These are phyloP conservation scores for Chlamydomonas schloesseri DNA, from an alignment of 139 green algal species.

Conservation along the genomic window DNA sequence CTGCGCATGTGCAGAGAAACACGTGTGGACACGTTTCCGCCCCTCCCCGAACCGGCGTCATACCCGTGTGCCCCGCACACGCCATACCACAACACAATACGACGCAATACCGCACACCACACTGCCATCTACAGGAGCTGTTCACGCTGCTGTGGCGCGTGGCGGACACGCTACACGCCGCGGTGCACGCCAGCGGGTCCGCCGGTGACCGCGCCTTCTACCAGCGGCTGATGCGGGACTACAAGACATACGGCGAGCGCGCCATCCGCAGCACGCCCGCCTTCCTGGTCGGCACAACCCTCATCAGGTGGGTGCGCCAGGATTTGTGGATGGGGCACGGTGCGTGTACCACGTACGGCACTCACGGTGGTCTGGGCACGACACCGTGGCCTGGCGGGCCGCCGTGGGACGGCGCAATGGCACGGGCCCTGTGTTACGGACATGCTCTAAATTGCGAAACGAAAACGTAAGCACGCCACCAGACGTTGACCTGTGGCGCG, in stretches of 20 bases:
- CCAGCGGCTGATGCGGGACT: background rate
- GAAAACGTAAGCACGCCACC: no score
- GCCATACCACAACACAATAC: no score
- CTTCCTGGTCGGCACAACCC: background rate
- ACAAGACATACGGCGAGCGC: background rate
- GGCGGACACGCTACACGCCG: background rate
- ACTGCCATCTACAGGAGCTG: background rate
- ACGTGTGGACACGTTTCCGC: no score
- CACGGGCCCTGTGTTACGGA: no score
- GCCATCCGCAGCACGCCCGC: slow-evolving; percentile 10
- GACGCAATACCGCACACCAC: no score
- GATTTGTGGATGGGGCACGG: background rate
- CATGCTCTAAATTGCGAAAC: no score
- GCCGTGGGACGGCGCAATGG: background rate
- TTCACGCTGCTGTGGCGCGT: background rate
- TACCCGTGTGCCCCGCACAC: no score
- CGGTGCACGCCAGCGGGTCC: background rate
- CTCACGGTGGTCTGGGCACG: no score
- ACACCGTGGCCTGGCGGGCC: background rate
- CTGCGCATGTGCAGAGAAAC: no score
- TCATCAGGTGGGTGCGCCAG: background rate
- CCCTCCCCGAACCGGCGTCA: background rate
- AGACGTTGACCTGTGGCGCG: no score
- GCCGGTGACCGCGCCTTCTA: background rate
- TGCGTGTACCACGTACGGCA: no score